A percentile compares a stretch with the other conserved stretches of the same genome.
Evolutionary conservation across 352 stramenopile genomes (phyloP).

Genomic region (Globisporangium solare): DNA sequence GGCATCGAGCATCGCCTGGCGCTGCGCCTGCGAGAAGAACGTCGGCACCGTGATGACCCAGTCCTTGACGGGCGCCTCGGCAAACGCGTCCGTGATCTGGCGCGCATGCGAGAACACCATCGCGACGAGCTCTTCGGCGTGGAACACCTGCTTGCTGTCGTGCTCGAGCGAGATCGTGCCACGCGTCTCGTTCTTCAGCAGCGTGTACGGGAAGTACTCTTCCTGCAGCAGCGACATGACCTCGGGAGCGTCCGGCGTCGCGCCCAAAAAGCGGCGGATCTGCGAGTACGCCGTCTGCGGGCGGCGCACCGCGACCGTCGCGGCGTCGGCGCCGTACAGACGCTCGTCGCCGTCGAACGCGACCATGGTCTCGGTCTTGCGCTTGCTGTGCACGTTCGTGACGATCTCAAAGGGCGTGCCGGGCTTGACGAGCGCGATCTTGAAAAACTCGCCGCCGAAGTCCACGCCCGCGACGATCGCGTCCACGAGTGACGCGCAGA

Average conservation of each 20-base stretch:
- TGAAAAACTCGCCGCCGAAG: constrained; percentile 92
- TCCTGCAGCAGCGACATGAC: constrained; percentile 52
- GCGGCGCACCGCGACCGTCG: constrained; percentile 88
- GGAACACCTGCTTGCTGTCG: constrained; percentile 62
- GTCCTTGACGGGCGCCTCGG: constrained; percentile 80
- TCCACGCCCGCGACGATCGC: constrained; percentile 89
- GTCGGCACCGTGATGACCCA: constrained; percentile 95
- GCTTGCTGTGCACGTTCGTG: constrained; percentile 97
- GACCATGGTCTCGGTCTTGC: constrained; percentile 95
- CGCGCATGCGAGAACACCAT: constrained; percentile 95
- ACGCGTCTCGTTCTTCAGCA: constrained; percentile 81
- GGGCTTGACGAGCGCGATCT: constrained; percentile 86
- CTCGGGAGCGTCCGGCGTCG: constrained; percentile 70
- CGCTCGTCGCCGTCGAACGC: constrained; percentile 90
- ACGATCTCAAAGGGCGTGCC: constrained; percentile 97
- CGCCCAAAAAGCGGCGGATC: constrained; percentile 89
- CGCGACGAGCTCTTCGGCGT: constrained; percentile 93
- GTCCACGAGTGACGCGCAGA: constrained; percentile 20
- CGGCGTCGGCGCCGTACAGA: constrained; percentile 94
- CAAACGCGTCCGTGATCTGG: constrained; percentile 73
- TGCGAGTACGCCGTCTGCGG: constrained; percentile 88
- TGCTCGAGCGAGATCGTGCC: constrained; percentile 61
- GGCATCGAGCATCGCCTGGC: constrained; percentile 92
- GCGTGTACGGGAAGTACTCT: constrained; percentile 76
- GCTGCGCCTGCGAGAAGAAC: constrained; percentile 95